phyloP scores from a whole-genome alignment of 2,329 filamentous ascomycete genomes.

The Ceratocystis variospora region DNA sequence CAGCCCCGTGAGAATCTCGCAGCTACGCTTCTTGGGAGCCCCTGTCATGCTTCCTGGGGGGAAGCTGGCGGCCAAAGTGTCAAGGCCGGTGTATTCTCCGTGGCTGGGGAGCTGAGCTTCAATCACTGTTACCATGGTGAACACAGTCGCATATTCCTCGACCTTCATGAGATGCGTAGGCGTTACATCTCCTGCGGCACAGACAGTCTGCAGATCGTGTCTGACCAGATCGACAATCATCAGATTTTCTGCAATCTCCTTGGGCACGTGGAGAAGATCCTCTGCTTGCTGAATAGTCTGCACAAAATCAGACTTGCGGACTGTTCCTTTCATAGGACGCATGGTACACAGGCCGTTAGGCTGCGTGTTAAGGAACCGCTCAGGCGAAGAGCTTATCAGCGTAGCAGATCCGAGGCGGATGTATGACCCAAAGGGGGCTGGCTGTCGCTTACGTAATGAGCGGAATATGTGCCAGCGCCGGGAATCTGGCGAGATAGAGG shows the following conservation, averaged over 20 bases:
- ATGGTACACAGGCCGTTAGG: conserved; percentile 52
- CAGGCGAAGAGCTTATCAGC: conserved; percentile 71
- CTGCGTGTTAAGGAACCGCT: conserved; percentile 61
- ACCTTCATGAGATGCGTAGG: conserved; percentile 72
- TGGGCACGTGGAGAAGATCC: conserved; percentile 59
- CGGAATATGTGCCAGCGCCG: conserved; percentile 58
- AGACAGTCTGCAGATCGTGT: conserved; percentile 80
- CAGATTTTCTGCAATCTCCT: conserved; percentile 88
- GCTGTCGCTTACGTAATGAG: conserved; percentile 54
- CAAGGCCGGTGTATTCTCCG: conserved; percentile 45
- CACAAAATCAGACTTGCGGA: conserved; percentile 56
- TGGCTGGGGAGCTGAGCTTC: conserved; percentile 46
- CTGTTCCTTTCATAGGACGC: conserved; percentile 92
- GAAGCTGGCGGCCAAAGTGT: conserved; percentile 62
- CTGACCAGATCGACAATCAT: conserved; percentile 98
- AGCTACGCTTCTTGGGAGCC: conserved; percentile 84
- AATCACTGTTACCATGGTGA: conserved; percentile 80
- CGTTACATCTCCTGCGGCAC: conserved; percentile 55
- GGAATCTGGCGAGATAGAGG: conserved; percentile 25
- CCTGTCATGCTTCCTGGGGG: conserved; percentile 95
- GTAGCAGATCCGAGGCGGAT: conserved; percentile 55
- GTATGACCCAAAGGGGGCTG: conserved; percentile 75
- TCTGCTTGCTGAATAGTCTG: conserved; percentile 60
- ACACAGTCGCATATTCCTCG: conserved; percentile 83
- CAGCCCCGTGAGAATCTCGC: conserved; percentile 60